These are phyloP conservation scores for Aulographum hederae DNA, from an alignment of 2,329 filamentous ascomycete genomes.

Conservation along the genomic window DNA sequence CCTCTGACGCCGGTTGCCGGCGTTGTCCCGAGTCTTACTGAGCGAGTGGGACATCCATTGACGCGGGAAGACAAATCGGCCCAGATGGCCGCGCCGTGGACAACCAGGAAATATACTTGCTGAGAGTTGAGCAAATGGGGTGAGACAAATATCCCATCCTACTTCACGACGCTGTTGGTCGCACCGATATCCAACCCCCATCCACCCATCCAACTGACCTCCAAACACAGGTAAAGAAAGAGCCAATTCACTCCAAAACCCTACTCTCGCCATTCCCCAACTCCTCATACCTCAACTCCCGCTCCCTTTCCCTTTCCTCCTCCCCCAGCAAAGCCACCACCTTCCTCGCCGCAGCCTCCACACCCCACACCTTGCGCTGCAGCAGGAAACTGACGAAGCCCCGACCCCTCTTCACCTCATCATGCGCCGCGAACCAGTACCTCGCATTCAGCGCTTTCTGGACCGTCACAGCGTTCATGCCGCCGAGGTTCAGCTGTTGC, in stretches of 20 bases:
- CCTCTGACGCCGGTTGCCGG: no score
- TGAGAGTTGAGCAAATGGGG: no score
- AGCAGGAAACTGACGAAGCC: conserved; percentile 36
- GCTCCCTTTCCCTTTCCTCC: conserved; percentile 9
- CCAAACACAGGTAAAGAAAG: no score
- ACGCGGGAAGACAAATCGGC: no score
- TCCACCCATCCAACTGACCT: no score
- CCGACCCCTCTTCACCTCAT: conserved; percentile 41
- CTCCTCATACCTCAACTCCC: conserved; percentile 30
- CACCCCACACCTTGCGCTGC: conserved; percentile 20
- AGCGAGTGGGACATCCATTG: no score
- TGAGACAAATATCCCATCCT: no score
- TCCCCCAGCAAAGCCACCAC: conserved; percentile 19
- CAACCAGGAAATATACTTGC: no score
- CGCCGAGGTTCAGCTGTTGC: conserved; percentile 47
- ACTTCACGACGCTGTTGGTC: no score
- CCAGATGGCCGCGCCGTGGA: no score
- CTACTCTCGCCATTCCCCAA: conserved; percentile 38
- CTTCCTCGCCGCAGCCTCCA: conserved; percentile 28
- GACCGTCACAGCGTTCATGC: conserved; percentile 39
- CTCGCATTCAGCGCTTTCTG: conserved; percentile 32
- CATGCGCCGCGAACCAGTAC: conserved; percentile 50
- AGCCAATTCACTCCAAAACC: conserved; percentile 29
- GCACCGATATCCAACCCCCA: no score
- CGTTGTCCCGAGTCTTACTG: no score